A percentile compares a stretch with the other conserved stretches of the same genome.
phyloP scores from a whole-genome alignment of 2,329 filamentous ascomycete genomes.

The Pseudocercospora vitis region DNA sequence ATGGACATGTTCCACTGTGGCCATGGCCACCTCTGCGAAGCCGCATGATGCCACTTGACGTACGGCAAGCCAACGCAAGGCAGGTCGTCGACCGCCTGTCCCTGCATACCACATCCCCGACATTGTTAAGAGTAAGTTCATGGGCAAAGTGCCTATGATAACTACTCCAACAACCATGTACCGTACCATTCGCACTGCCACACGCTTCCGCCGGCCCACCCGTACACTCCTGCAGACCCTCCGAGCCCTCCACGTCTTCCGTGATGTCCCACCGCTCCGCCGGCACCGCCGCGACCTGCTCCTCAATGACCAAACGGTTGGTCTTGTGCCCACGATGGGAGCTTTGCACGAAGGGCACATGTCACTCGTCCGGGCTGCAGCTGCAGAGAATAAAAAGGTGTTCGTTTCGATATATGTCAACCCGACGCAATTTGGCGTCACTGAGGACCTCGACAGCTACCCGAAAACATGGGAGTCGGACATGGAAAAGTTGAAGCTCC shows the following conservation, averaged over 20 bases:
- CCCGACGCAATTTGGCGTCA: constrained; percentile 88
- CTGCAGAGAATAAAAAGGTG: constrained; percentile 78
- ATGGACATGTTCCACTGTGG: constrained; percentile 11
- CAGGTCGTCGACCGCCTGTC: no score
- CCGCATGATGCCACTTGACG: not conserved
- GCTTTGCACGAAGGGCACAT: constrained; percentile 92
- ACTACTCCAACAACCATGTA: not conserved
- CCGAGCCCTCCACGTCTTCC: constrained; percentile 67
- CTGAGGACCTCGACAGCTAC: constrained; percentile 85
- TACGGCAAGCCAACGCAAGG: not conserved
- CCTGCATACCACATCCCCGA: not conserved
- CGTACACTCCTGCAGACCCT: not conserved
- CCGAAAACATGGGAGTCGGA: constrained; percentile 87
- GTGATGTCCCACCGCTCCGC: constrained; percentile 70
- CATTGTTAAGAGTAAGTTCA: not conserved
- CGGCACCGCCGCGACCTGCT: constrained; percentile 66
- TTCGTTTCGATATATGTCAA: constrained; percentile 95
- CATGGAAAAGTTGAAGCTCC: constrained; percentile 61
- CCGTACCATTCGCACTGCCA: not conserved
- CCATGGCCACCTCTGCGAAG: not conserved
- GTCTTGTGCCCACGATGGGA: constrained; percentile 95
- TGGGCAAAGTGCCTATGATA: not conserved
- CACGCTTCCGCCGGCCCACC: not conserved
- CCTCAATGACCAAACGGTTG: constrained; percentile 69
- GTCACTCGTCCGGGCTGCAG: constrained; percentile 79